A percentile compares a stretch with the other conserved stretches of the same genome.
These are phyloP conservation scores for Vaccinium darrowii DNA, from an alignment of 148 eudicot species.

Conservation along the genomic window DNA sequence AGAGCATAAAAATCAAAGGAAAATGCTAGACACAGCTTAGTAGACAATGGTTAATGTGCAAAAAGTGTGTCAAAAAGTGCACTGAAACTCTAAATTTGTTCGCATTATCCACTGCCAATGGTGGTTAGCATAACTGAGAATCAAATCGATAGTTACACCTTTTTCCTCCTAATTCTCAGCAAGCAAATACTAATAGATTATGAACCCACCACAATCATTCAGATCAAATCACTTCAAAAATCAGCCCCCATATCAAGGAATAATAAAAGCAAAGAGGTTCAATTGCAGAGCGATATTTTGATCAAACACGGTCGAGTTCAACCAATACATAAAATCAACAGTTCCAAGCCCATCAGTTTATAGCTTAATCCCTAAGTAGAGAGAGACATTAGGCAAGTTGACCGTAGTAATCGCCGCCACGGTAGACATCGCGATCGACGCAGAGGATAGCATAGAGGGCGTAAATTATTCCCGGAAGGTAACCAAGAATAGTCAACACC, in stretches of 20 bases:
- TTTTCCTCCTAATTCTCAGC: neutral
- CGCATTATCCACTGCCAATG: too few species aligned
- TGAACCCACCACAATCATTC: neutral
- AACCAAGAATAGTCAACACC: conserved; percentile 75
- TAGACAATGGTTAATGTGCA: too few species aligned
- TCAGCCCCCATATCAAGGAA: neutral
- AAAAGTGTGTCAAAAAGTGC: too few species aligned
- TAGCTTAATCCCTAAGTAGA: neutral
- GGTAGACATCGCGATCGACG: conserved; percentile 42
- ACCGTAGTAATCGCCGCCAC: conserved; percentile 31
- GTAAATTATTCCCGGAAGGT: conserved; percentile 78
- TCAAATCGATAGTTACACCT: too few species aligned
- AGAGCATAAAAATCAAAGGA: neutral
- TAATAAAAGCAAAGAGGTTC: neutral
- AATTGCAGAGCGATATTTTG: neutral
- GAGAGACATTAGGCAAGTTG: conserved; percentile 27
- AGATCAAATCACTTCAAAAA: neutral
- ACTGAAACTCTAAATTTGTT: too few species aligned
- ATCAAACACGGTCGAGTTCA: neutral
- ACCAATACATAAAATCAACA: neutral
- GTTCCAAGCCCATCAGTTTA: neutral
- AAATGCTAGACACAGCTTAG: neutral
- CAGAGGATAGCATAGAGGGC: conserved; percentile 70
- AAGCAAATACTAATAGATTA: neutral
- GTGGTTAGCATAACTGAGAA: too few species aligned